Evolutionary conservation across 2,329 filamentous ascomycete species (phyloP), one percentile per base, ranked within the genome.

Genomic region (Verticillium isaacii): DNA sequence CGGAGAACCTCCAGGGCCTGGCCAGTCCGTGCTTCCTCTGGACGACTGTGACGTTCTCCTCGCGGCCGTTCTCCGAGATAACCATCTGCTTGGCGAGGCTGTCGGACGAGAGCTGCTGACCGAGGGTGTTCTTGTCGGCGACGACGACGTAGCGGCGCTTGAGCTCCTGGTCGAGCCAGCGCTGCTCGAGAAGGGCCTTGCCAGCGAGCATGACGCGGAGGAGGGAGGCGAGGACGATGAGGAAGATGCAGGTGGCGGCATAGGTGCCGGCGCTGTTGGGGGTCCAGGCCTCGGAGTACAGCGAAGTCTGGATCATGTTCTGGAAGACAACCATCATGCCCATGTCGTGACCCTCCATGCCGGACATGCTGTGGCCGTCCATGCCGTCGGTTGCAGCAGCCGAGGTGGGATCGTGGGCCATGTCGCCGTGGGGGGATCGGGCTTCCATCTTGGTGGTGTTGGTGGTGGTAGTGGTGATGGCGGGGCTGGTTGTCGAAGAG

Each of bases 221-320:
- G 61, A 89, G 70, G 64, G 88, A 80, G 63, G 88, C 88, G 59
- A 98, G 87, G 55, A 90, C 68, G 72, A 97, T 88, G 63, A 97
- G 84, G 77, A 97, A 97, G 74, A 97, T 91, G 80, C 94, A 96
- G 32, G 92, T 96, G 61, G 87, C 94, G 1, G 92, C 92, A 75
- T 97, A 98, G 63, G 83, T 78, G 68, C 89, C 92, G 6, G 82
- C 78, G 39, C 78, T 88, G 32, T 72, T 76, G 5, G 94, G 94
- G 2, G 90, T 89, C 92, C 93, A 98, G 59, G 80, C 73, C 25
- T 77, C 73, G 17, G 91, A 88, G 75, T 78, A 86, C 63, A 86
- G 79, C 0, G 84, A 73, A 5, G 83, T 85, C 60, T 69, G 68
- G 57, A 74, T 76, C 62, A 76, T 69, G 64, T 75, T 84, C 66